Conservation (phyloP, 192 early-diverging fungal genomes). For the Funneliformis geosporum region DNA sequence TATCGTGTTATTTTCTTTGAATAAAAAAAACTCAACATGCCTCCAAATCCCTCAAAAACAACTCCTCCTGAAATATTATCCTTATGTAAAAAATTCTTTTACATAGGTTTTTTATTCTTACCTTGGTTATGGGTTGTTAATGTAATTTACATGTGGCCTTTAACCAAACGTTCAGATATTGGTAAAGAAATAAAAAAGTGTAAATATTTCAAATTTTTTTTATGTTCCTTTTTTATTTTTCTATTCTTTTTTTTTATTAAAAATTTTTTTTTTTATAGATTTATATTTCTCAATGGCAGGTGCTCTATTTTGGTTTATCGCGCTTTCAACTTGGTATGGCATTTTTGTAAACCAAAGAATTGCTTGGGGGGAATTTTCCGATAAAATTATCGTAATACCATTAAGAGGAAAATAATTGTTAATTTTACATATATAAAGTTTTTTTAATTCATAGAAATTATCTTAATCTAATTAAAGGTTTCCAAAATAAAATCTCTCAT, state of each 20-base stretch:
- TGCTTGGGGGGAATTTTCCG: conserved; percentile 60
- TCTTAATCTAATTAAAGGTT: not conserved
- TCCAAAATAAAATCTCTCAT: no score
- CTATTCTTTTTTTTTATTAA: not conserved
- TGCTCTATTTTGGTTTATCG: conserved; percentile 48
- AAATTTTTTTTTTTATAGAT: conserved; percentile 46
- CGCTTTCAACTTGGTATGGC: conserved; percentile 58
- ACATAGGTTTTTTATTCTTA: conserved; percentile 52
- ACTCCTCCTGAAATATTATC: conserved; percentile 53
- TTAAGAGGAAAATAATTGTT: not conserved
- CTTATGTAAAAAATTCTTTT: conserved; percentile 65
- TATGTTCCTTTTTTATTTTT: not conserved
- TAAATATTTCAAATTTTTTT: conserved; percentile 36
- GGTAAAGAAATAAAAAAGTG: conserved; percentile 53
- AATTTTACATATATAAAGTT: not conserved
- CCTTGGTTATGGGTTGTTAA: conserved; percentile 77
- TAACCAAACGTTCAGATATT: conserved; percentile 51
- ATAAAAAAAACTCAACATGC: not conserved
- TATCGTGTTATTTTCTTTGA: no score
- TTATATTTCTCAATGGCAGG: conserved; percentile 55
- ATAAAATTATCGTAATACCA: conserved; percentile 47
- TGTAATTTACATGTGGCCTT: conserved; percentile 64
- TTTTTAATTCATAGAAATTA: not conserved
- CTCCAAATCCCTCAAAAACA: conserved; percentile 37
- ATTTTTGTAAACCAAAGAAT: conserved; percentile 62